A percentile compares a stretch with the other conserved stretches of the same genome.
phyloP scores from a whole-genome alignment of 2,329 filamentous ascomycete species.

The Dendryphion nanum region DNA sequence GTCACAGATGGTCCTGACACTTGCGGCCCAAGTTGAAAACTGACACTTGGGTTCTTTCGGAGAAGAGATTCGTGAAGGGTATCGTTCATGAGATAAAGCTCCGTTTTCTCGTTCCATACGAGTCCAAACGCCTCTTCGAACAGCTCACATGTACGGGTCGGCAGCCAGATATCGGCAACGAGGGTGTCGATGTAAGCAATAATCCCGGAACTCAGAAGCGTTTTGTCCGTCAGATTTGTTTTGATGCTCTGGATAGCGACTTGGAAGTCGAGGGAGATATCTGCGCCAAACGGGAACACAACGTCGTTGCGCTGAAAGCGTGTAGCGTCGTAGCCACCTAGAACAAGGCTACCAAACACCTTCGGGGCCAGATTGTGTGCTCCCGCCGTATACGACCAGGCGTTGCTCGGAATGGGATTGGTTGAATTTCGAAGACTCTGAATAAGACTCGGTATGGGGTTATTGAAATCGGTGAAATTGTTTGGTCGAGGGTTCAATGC shows the following conservation, averaged over 20 bases:
- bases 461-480: constrained; percentile 40
- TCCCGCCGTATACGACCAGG: constrained; percentile 37
- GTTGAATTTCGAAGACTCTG: constrained; percentile 13
- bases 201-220: constrained; percentile 18
- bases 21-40: constrained; percentile 30
- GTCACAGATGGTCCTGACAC: constrained; percentile 20
- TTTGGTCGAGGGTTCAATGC: constrained; percentile 27
- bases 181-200: constrained; percentile 38
- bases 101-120: constrained; percentile 30
- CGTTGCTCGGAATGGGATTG: constrained; percentile 22
- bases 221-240: constrained; percentile 16
- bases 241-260: constrained; percentile 24
- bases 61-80: constrained; percentile 31
- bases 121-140: constrained; percentile 42
- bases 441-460: constrained; percentile 31
- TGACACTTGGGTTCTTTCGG: constrained; percentile 22
- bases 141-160: constrained; percentile 26
- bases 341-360: constrained; percentile 30
- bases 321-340: constrained; percentile 44
- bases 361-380: constrained; percentile 30
- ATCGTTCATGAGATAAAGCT: constrained; percentile 40
- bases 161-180: constrained; percentile 43
- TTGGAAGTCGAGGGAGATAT: constrained; percentile 18
- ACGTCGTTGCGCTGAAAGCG: constrained; percentile 8
- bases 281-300: neutral